These are phyloP conservation scores for Curvularia hawaiiensis DNA, from an alignment of 2,329 filamentous ascomycete genomes.

Conservation along the genomic window DNA sequence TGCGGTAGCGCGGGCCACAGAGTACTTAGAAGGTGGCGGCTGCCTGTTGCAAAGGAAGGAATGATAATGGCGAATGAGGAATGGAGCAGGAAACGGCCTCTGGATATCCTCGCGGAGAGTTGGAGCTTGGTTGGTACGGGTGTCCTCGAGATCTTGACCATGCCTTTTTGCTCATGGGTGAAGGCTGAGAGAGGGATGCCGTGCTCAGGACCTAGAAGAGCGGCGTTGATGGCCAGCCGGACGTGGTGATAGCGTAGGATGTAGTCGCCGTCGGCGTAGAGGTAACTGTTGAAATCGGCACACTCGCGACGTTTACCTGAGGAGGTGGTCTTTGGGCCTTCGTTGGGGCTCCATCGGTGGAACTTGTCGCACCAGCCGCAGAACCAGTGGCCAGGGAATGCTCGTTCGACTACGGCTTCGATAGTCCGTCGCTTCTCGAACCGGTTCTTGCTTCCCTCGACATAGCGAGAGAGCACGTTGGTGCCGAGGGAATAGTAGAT, in stretches of 20 bases:
- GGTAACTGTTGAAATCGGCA: constrained; percentile 34
- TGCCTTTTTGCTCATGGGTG: constrained; percentile 12
- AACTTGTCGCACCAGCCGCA: constrained; percentile 45
- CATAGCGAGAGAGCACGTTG: constrained; percentile 21
- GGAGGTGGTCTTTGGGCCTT: constrained; percentile 15
- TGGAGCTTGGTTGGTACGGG: constrained; percentile 19
- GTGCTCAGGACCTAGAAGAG: constrained; percentile 26
- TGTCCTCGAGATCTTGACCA: constrained; percentile 22
- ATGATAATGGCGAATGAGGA: constrained; percentile 26
- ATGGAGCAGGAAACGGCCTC: constrained; percentile 26
- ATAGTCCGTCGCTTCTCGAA: constrained; percentile 31
- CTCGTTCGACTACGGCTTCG: constrained; percentile 37
- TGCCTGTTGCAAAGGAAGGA: constrained; percentile 13
- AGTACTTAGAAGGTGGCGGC: constrained; percentile 17
- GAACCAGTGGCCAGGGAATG: constrained; percentile 41
- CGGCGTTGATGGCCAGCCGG: constrained; percentile 32
- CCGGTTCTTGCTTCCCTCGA: constrained; percentile 20
- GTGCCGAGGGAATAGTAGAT: constrained; percentile 40
- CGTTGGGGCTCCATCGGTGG: constrained; percentile 25
- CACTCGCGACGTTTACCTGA: constrained; percentile 23
- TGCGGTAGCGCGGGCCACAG: constrained; percentile 34
- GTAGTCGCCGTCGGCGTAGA: constrained; percentile 25
- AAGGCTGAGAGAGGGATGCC: constrained; percentile 32
- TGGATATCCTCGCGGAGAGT: constrained; percentile 21
- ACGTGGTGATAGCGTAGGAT: constrained; percentile 38